These are phyloP conservation scores for Penicillium soppii DNA, from an alignment of 495 filamentous ascomycete genomes.

Conservation along the genomic window DNA sequence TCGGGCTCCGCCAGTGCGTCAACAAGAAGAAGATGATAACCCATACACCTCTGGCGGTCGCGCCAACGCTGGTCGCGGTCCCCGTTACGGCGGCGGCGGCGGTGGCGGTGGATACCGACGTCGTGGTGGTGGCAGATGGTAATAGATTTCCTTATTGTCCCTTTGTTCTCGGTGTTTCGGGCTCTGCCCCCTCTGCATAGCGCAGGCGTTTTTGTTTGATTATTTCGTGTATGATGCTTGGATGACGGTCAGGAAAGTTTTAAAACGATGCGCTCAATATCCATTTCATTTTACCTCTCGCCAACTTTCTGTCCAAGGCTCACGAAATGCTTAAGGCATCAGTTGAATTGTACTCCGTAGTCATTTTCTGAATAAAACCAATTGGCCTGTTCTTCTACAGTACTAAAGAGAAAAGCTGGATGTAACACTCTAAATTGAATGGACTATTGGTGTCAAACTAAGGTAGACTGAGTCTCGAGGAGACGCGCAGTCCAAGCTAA, in stretches of 20 bases:
- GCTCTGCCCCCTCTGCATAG: slow-evolving; percentile 41
- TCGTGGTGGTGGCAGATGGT: slow-evolving; percentile 40
- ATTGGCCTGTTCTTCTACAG: too few species aligned
- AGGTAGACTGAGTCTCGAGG: too few species aligned
- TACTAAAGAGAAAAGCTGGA: too few species aligned
- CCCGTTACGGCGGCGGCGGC: slow-evolving; percentile 39
- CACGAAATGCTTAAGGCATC: too few species aligned
- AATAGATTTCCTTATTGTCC: slow-evolving; percentile 12
- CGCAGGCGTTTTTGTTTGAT: slow-evolving; percentile 43
- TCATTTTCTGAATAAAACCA: too few species aligned
- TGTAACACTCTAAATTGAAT: too few species aligned
- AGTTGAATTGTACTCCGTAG: too few species aligned
- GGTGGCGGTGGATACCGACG: slow-evolving; percentile 43
- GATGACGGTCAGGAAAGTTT: slow-evolving; percentile 10
- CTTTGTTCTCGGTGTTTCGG: slow-evolving; percentile 16
- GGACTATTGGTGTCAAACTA: too few species aligned
- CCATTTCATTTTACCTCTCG: slow-evolving; percentile 9
- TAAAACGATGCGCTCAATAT: slow-evolving; percentile 21
- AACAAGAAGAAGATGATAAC: slow-evolving; percentile 51
- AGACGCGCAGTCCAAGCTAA: neutral
- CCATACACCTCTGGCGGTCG: slow-evolving; percentile 47
- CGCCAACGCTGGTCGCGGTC: slow-evolving; percentile 54
- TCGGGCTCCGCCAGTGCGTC: slow-evolving; percentile 59
- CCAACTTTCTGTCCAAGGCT: neutral
- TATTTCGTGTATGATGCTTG: slow-evolving; percentile 15